phyloP scores from a whole-genome alignment of 257 asterid species.

The Marsdenia floribunda region DNA sequence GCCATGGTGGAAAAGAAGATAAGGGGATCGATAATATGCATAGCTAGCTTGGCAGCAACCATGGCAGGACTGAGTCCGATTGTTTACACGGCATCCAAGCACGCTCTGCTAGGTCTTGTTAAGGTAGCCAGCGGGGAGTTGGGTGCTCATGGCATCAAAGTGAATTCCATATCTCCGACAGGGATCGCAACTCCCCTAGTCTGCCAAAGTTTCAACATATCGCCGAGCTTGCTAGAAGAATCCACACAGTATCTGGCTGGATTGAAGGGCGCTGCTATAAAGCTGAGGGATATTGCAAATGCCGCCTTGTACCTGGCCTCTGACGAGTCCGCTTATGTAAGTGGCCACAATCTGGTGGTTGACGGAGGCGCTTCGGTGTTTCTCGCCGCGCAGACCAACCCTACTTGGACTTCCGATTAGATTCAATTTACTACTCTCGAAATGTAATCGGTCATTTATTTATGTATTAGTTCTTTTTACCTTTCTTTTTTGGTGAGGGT shows the following conservation, averaged over 20 bases:
- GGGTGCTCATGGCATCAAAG: conserved; percentile 55
- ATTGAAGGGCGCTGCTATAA: conserved; percentile 46
- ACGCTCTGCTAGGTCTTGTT: conserved; percentile 59
- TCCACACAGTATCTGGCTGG: conserved; percentile 22
- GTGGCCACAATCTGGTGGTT: conserved; percentile 58
- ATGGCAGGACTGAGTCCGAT: conserved; percentile 55
- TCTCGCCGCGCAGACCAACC: conserved; percentile 12
- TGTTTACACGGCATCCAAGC: conserved; percentile 54
- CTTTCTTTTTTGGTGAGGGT: no score
- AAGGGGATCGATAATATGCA: conserved; percentile 59
- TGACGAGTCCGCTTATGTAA: conserved; percentile 57
- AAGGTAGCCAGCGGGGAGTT: conserved; percentile 49
- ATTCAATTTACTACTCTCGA: no score
- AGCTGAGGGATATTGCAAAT: conserved; percentile 41
- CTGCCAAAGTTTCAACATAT: conserved; percentile 30
- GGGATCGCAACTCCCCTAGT: conserved; percentile 65
- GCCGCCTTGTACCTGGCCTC: conserved; percentile 58
- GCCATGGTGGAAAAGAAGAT: conserved; percentile 48
- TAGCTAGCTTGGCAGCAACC: conserved; percentile 51
- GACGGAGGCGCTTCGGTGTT: conserved; percentile 65
- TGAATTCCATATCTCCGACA: conserved; percentile 51
- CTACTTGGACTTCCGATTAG: no score
- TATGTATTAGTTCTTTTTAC: no score
- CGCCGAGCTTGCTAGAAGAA: conserved; percentile 31
- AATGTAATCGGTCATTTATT: no score